These are phyloP conservation scores for Apiotrichum akiyoshidainum DNA, from an alignment of 1,284 basidiomycete genomes.

Conservation along the genomic window DNA sequence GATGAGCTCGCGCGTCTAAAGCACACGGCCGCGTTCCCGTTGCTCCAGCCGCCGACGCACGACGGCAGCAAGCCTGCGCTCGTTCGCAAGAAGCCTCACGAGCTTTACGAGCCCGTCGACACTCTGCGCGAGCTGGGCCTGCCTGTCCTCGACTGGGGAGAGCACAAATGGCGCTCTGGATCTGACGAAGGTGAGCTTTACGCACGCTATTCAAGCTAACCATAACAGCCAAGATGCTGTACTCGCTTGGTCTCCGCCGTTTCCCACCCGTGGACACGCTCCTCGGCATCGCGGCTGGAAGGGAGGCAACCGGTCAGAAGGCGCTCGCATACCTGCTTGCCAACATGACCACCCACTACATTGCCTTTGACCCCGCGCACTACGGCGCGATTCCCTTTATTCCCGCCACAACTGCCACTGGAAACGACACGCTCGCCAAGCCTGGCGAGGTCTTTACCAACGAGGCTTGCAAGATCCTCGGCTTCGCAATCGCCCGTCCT, in stretches of 20 bases:
- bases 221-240: constrained; percentile 76
- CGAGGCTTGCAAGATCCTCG: constrained; percentile 67
- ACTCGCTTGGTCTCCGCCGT: constrained; percentile 70
- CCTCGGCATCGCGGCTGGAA: constrained; percentile 64
- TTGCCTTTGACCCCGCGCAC: constrained; percentile 59
- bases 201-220: neutral
- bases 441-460: constrained; percentile 73
- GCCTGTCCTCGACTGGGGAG: constrained; percentile 84
- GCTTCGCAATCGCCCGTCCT: constrained; percentile 61
- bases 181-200: constrained; percentile 73
- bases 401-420: constrained; percentile 62
- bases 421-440: constrained; percentile 59
- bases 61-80: constrained; percentile 40
- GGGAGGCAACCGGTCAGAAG: constrained; percentile 38
- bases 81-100: constrained; percentile 60
- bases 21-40: constrained; percentile 76
- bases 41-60: constrained; percentile 55
- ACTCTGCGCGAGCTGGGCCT: constrained; percentile 70
- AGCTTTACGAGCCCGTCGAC: constrained; percentile 81
- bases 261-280: constrained; percentile 68
- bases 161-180: constrained; percentile 69
- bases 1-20: constrained; percentile 71
- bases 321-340: constrained; percentile 78
- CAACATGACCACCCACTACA: constrained; percentile 63
- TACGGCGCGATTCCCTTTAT: constrained; percentile 70